Evolutionary conservation across 169 alveolate species (phyloP).

Genomic region (Cryptosporidium muris): DNA sequence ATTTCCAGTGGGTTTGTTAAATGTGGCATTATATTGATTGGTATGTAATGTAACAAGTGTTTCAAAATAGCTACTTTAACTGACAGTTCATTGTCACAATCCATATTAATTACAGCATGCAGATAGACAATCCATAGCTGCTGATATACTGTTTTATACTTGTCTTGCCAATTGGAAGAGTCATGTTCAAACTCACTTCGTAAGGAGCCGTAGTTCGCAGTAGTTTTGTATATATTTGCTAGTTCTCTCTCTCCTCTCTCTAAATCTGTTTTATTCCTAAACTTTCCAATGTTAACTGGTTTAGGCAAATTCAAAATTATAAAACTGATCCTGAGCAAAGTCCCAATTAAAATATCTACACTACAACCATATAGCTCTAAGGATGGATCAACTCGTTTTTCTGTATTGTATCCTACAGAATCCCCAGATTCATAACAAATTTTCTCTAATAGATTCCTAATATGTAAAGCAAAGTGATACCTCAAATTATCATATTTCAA

Average conservation of each 20-base stretch:
- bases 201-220: not conserved
- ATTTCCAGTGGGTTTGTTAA: slow-evolving; percentile 58
- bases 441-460: slow-evolving; percentile 14
- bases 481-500: slow-evolving; percentile 25
- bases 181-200: not conserved
- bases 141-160: slow-evolving; percentile 26
- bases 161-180: slow-evolving; percentile 11
- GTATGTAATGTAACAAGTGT: slow-evolving; percentile 20
- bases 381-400: no score
- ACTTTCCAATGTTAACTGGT: not conserved
- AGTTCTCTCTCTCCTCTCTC: not conserved
- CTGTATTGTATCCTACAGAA: not conserved
- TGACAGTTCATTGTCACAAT: not conserved
- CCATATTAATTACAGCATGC: not conserved
- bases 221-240: not conserved
- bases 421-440: not conserved
- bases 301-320: slow-evolving; percentile 17
- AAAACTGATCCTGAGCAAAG: not conserved
- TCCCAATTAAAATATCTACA: no score
- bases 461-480: slow-evolving; percentile 15
- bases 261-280: no score
- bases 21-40: slow-evolving; percentile 30
- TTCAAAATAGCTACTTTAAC: slow-evolving; percentile 25
- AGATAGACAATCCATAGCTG: slow-evolving; percentile 33
- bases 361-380: no score